Conservation (phyloP, 768 basidiomycete species). For the Phylloporus arenicola region DNA sequence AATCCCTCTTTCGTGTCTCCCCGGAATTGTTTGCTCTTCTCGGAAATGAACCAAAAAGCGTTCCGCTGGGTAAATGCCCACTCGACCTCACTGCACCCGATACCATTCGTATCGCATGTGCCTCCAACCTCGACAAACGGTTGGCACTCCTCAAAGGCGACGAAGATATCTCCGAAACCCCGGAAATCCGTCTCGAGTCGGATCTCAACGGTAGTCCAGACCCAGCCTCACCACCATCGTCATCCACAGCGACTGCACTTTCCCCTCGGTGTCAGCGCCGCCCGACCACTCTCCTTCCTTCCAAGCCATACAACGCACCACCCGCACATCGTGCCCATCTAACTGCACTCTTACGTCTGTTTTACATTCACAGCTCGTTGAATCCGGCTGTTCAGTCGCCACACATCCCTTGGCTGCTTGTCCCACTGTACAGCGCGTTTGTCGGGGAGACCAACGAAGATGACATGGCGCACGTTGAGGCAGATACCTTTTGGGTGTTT, state of each 20-base stretch:
- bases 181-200: slow-evolving; percentile 39
- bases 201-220: slow-evolving; percentile 14
- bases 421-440: slow-evolving; percentile 63
- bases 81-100: slow-evolving; percentile 44
- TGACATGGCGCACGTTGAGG: slow-evolving; percentile 64
- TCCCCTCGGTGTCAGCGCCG: slow-evolving; percentile 22
- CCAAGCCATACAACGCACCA: slow-evolving; percentile 40
- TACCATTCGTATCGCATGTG: slow-evolving; percentile 43
- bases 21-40: slow-evolving; percentile 44
- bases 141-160: slow-evolving; percentile 39
- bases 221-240: slow-evolving; percentile 7
- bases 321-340: slow-evolving; percentile 55
- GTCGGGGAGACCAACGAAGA: slow-evolving; percentile 55
- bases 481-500: slow-evolving; percentile 80
- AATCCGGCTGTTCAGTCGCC: slow-evolving; percentile 70
- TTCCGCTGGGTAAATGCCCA: slow-evolving; percentile 37
- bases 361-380: slow-evolving; percentile 65
- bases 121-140: slow-evolving; percentile 50
- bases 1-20: slow-evolving; percentile 55
- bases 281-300: slow-evolving; percentile 43
- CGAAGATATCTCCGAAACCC: slow-evolving; percentile 21
- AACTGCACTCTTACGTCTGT: slow-evolving; percentile 59
- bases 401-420: slow-evolving; percentile 61
- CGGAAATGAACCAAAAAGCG: slow-evolving; percentile 46
- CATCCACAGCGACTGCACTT: slow-evolving; percentile 33